Base-by-base conservation (phyloP, 441 rosid species). In the Erodium trifolium region DNA sequence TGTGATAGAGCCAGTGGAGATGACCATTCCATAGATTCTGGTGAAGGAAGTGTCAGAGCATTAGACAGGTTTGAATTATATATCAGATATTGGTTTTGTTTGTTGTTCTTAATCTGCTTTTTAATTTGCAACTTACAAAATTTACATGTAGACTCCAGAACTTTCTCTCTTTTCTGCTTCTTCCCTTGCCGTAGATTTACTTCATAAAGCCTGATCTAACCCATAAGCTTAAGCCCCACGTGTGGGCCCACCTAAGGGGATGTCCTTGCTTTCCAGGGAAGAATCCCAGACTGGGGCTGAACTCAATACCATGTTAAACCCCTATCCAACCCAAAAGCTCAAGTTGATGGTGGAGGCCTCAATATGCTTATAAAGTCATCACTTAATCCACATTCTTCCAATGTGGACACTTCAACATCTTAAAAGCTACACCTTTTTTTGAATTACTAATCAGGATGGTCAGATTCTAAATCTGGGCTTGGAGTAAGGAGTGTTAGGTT, bases 41-140 rank as follows among this genome's bases (percentile, higher is more conserved):
- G 63, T 59, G 72, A 77, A 43, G 78, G 69, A 78, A 72, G 59
- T 18, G 47, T 59, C 35, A 68, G 63, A 72, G 74, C 35, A 71
- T 70, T 55, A 11, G 59, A 70, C 64, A 79, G 82, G 86, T 83
- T 68, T 74, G 73, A 67, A 19, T 62, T 19, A 63, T 69, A 23
- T 8, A 31, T 31, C 53, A 11, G 75, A 68, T 60, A 18, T 60
- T 60, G 31, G 29, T 18, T 18, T 31, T 31, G 34, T 31, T 31
- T 31, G 34, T 2, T 31, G 10, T 60, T 2, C 64, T 60, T 23
- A 9, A 16, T 57, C 19, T 55, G 27, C 3, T 17, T 57, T 57
- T 57, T 19, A 57, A 2, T 31, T 31, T 18, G 49, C 49, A 12
- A 43, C 2, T 2, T 10, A 43, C 13, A 43, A 43, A 43, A 8